A percentile compares a stretch with the other conserved stretches of the same genome.
Evolutionary conservation across 2,329 filamentous ascomycete genomes (phyloP).

Genomic region (Alternaria arbusti): DNA sequence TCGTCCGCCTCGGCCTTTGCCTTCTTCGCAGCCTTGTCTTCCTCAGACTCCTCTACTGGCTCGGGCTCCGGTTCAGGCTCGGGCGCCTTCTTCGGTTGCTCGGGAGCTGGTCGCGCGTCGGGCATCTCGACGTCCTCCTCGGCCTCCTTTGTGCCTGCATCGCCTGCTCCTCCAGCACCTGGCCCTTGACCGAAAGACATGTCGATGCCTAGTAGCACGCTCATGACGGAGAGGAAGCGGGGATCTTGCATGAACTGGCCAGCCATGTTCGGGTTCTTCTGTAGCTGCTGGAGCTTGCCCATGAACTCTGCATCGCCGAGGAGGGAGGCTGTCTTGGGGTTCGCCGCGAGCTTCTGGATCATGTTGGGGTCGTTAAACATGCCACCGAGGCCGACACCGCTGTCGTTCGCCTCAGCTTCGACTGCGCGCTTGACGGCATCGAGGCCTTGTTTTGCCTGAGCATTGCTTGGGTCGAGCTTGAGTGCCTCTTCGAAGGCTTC

Average conservation of each 20-base stretch:
- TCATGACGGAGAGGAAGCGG: constrained; percentile 90
- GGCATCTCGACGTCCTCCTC: constrained; percentile 81
- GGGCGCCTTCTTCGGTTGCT: constrained; percentile 58
- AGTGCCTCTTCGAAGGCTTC: constrained; percentile 95
- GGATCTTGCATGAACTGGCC: constrained; percentile 87
- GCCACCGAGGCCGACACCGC: constrained; percentile 77
- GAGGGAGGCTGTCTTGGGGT: constrained; percentile 87
- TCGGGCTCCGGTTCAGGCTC: constrained; percentile 66
- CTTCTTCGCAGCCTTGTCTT: constrained; percentile 81
- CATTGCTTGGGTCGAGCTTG: constrained; percentile 89
- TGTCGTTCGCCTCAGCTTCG: constrained; percentile 72
- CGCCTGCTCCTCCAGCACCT: constrained; percentile 50
- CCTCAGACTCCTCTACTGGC: constrained; percentile 83
- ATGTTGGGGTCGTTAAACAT: constrained; percentile 96
- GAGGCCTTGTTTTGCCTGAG: constrained; percentile 88
- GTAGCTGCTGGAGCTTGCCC: constrained; percentile 81
- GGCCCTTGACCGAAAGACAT: constrained; percentile 73
- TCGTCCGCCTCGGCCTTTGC: constrained; percentile 92
- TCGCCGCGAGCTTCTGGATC: constrained; percentile 85
- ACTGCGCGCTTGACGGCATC: constrained; percentile 87
- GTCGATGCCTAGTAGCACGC: constrained; percentile 90
- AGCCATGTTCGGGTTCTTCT: constrained; percentile 79
- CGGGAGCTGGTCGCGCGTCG: constrained; percentile 66
- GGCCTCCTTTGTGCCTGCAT: constrained; percentile 53
- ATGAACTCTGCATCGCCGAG: constrained; percentile 89